Evolutionary conservation across 352 stramenopile species (phyloP), one percentile per base, ranked within the genome.

Genomic region (Globisporangium alternatum): DNA sequence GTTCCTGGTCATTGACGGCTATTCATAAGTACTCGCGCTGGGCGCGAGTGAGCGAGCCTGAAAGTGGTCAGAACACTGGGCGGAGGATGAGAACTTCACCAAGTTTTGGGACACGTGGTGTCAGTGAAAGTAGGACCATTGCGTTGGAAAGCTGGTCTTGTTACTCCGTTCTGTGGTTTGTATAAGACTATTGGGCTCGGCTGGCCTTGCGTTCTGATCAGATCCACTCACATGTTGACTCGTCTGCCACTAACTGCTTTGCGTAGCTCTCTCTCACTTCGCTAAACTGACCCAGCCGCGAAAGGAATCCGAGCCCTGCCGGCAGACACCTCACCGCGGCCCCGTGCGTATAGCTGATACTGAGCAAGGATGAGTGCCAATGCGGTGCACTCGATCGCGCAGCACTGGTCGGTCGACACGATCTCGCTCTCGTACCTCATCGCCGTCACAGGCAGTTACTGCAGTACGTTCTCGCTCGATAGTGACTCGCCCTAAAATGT

Each of bases 361-460:
- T 47, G 41, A 13, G 15, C 9, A 37, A 39, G 7, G 37, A 49
- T 48, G 54, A 53, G 21, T 9, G 54, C 49, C 17, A 49, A 5
- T 49, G 37, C 4, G 54, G 22, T 28, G 31, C 61, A 66, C 48
- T 59, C 25, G 9, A 66, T 66, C 44, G n/a, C 52, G 3, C 77
- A 86, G 53, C 73, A 80, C 49, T 89, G 77, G 80, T 70, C 74
- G n/a, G 65, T 64, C 45, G 72, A 63, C 6, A 81, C 45, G 28
- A 72, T 88, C 30, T 41, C 75, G 30, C 64, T 86, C 5, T 86
- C 77, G 52, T 86, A 89, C 43, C 54, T 77, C 25, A 85, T 86
- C 57, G 72, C 79, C 1, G 76, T 83, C 31, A 86, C 79, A 8
- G 77, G 79, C n/a, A 86, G 79, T 67, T 88, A 83, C 45, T 88